Base-by-base conservation (phyloP, 352 stramenopile genomes). In the Aphanomyces invadans region DNA sequence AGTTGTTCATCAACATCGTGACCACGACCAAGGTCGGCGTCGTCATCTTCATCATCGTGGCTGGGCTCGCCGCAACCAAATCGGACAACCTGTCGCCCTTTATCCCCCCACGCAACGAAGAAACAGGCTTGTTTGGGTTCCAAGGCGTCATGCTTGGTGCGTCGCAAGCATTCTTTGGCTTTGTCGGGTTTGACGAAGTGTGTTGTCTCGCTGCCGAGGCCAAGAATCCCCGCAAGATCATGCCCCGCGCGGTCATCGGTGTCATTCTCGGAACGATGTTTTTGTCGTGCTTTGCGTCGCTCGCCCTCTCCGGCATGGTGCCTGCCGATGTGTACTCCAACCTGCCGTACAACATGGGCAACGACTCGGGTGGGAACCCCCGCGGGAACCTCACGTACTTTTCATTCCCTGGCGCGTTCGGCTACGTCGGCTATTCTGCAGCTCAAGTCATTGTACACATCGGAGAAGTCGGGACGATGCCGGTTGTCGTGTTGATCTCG, bases 31-130 rank as follows among this genome's bases (percentile, higher is more conserved):
- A 95, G 74, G 76, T 90, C 38, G 26, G 60, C 11, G 77, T 98
- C 38, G 89, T 98, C 15, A 65, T 87, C 1, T 97, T 98, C 72
- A 97, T 98, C 77, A 96, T 92, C 64, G 57, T 96, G 46, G 86
- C 72, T 1, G 92, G 91, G 4, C 95, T 97, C 56, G 59, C 76
- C 17, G 71, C 90, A 39, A 95, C 95, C 70, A 74, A 96, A 39
- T 32, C 73, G 0, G 70, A 72, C 11, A 97, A 98, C 73, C 70
- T 98, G 15, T 78, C 69, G 25, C 91, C 90, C 4, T 95, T 97
- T 49, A 71, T 96, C 21, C 87, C 86, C 5, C 38, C 65, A 12
- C 77, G 77, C 2, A 38, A 63, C 28, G 55, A 63, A 25, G 19
- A 5, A 17, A 26, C 9, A 9, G 26, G 55, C 12, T 9, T 44